phyloP scores from a whole-genome alignment of 371 early-diverging fungal species.

The Mortierella sp. region DNA sequence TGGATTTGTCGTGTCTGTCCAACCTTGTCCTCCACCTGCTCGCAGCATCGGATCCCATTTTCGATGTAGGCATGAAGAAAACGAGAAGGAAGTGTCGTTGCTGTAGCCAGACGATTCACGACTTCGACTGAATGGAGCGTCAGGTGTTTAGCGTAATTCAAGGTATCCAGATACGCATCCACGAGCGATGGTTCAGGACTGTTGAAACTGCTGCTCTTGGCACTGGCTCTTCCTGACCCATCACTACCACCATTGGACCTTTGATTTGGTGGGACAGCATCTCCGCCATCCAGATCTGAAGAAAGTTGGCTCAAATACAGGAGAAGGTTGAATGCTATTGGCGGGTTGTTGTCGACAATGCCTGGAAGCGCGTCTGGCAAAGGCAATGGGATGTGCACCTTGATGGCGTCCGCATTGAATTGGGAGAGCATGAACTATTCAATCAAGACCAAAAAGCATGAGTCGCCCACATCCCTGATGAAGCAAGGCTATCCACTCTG shows the following conservation, averaged over 20 bases:
- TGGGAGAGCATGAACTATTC: conserved; percentile 47
- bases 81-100: conserved; percentile 58
- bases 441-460: neutral
- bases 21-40: conserved; percentile 62
- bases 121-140: conserved; percentile 68
- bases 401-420: conserved; percentile 23
- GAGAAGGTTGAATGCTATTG: conserved; percentile 50
- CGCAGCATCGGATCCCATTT: conserved; percentile 74
- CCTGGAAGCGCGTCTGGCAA: conserved; percentile 40
- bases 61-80: conserved; percentile 74
- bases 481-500: too few relatives aligned
- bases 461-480: neutral
- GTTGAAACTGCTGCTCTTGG: conserved; percentile 13
- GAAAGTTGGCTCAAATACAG: conserved; percentile 47
- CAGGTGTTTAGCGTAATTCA: conserved; percentile 42
- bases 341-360: conserved; percentile 49
- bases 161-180: conserved; percentile 39
- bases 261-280: neutral
- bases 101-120: conserved; percentile 65
- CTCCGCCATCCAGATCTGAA: conserved; percentile 22
- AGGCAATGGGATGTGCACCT: conserved; percentile 47
- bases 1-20: conserved; percentile 73
- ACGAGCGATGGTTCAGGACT: conserved; percentile 43
- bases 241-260: conserved; percentile 12
- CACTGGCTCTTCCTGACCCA: conserved; percentile 5